These are phyloP conservation scores for Jamesozyma gamospora DNA, from an alignment of 805 yeast genomes.

Conservation along the genomic window DNA sequence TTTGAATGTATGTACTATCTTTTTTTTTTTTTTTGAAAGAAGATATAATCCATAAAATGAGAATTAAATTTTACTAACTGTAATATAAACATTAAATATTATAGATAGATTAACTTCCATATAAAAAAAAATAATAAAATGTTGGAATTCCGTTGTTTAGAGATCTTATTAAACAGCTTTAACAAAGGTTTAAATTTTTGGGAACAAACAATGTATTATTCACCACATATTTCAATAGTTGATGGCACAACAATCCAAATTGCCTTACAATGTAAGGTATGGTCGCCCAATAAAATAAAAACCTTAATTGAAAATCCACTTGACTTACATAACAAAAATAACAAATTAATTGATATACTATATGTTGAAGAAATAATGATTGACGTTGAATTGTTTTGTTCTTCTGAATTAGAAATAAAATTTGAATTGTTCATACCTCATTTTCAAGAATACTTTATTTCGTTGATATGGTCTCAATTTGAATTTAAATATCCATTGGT, in stretches of 20 bases:
- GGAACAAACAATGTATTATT: too few species aligned
- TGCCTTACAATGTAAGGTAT: constrained; percentile 1
- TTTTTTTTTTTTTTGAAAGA: too few species aligned
- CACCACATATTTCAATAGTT: background rate
- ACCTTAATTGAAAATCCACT: constrained; percentile 1
- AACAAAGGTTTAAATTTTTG: too few species aligned
- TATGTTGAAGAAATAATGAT: constrained; percentile 4
- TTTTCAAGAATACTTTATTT: constrained; percentile 20
- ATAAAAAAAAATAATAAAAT: too few species aligned
- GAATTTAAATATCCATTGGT: constrained; percentile 30
- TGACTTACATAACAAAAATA: background rate
- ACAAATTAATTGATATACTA: background rate
- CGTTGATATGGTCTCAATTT: constrained; percentile 25
- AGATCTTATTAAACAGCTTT: too few species aligned
- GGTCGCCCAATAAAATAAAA: constrained; percentile 2
- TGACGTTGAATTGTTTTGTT: constrained; percentile 1
- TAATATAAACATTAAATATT: too few species aligned
- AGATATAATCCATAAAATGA: too few species aligned
- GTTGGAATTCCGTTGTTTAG: too few species aligned
- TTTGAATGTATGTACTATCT: too few species aligned
- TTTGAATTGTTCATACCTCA: constrained; percentile 6
- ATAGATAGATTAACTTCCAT: too few species aligned
- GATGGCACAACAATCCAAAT: background rate
- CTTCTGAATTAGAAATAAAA: background rate
- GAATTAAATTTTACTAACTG: too few species aligned